Conservation (phyloP, 2,329 filamentous ascomycete genomes). For the Epichloe amarillans region DNA sequence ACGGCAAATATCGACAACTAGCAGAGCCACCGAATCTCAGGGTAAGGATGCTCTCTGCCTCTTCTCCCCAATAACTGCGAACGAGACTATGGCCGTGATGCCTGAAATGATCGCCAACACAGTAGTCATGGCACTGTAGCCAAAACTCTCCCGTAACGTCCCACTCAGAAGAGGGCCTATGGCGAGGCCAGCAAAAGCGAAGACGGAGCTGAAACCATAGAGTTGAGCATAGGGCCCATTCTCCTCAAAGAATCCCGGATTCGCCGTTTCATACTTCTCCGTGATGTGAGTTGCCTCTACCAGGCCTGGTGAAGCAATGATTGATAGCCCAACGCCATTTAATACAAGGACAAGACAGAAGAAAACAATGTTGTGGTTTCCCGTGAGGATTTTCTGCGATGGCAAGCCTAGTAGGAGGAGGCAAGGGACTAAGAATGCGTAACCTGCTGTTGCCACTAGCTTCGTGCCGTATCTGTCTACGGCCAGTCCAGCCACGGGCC, state of each 20-base stretch:
- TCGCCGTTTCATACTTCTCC: conserved; percentile 4
- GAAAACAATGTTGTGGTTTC: background rate
- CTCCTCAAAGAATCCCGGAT: conserved; percentile 6
- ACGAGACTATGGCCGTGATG: too few species aligned
- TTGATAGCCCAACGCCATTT: conserved; percentile 1
- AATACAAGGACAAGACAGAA: background rate
- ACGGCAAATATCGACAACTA: too few species aligned
- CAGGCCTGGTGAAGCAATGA: background rate
- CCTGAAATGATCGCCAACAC: too few species aligned
- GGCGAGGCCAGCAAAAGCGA: background rate
- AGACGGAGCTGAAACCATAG: conserved; percentile 3
- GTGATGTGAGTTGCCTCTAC: conserved; percentile 5
- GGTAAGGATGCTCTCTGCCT: too few species aligned
- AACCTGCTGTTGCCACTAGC: conserved; percentile 1
- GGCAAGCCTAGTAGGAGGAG: background rate
- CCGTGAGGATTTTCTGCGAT: background rate
- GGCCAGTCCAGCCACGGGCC: conserved; percentile 1
- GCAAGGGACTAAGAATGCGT: background rate
- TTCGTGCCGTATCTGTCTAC: conserved; percentile 5
- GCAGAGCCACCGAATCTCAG: too few species aligned
- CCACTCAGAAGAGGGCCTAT: background rate
- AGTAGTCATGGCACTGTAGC: too few species aligned
- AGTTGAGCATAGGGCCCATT: conserved; percentile 8
- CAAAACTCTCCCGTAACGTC: too few species aligned
- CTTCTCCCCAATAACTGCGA: too few species aligned